These are phyloP conservation scores for Hirsutella minnesotensis DNA, from an alignment of 2,329 filamentous ascomycete species.

Conservation along the genomic window DNA sequence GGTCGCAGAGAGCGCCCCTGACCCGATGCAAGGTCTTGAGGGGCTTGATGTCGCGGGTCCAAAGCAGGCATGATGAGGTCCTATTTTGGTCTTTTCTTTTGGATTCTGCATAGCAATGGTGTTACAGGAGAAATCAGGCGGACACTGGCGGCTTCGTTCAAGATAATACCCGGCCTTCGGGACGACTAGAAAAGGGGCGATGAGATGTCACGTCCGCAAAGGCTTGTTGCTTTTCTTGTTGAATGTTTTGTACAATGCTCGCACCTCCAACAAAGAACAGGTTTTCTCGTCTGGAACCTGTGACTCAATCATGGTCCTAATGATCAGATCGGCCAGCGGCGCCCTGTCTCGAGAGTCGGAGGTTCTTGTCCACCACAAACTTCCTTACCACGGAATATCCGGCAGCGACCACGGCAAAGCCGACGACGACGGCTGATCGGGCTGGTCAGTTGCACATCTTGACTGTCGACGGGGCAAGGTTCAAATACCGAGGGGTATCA, in stretches of 20 bases:
- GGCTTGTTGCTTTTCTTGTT: conserved; percentile 5
- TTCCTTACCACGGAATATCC: conserved; percentile 74
- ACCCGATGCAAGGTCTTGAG: conserved; percentile 94
- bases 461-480: neutral
- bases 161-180: neutral
- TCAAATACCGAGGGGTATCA: conserved; percentile 76
- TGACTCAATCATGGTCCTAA: conserved; percentile 10
- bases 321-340: conserved; percentile 27
- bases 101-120: conserved; percentile 32
- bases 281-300: conserved; percentile 2
- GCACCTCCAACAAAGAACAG: conserved; percentile 4
- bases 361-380: conserved; percentile 79
- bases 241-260: conserved; percentile 9
- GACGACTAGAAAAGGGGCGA: neutral
- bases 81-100: conserved; percentile 4
- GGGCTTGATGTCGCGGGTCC: conserved; percentile 90
- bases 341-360: conserved; percentile 69
- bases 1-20: conserved; percentile 45
- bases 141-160: neutral
- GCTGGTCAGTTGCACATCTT: neutral
- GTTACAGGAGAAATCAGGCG: conserved; percentile 19
- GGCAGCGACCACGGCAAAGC: conserved; percentile 71
- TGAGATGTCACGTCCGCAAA: neutral
- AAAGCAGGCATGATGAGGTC: conserved; percentile 49
- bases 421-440: conserved; percentile 66